Evolutionary conservation across 805 yeast species (phyloP), one percentile per base, ranked within the genome.

Genomic region (Clavispora fructus): DNA sequence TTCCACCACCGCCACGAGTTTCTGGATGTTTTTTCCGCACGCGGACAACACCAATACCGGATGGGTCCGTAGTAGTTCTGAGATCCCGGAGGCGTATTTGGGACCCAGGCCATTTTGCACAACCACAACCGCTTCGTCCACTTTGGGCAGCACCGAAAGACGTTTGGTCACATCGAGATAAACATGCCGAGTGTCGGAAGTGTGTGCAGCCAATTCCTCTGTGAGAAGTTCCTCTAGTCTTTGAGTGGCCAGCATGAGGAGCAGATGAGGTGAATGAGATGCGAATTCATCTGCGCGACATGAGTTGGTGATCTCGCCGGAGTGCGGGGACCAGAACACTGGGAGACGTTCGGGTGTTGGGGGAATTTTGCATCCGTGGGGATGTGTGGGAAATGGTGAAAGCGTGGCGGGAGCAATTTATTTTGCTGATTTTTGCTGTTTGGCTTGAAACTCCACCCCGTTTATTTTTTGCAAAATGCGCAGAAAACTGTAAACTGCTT

Each of bases 1-100:
- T 39, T 61, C 65, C 7, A 53, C 58, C 6, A 56, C 50, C 1
- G 60, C 47, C 3, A 61, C 50, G 14, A 58, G 50, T 43, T 58
- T 59, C 13, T 52, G 45, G 4, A 59, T 47, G 10, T 51, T 47
- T 4, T 37, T 35, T 17, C 64, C 57, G 30, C 46, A 57, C n/a
- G 55, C 60, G 1, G 45, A 56, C 11, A 61, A 35, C 19, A 58
- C 40, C 14, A 59, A 50, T 23, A 43, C 44, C 25, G 40, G 12
- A 33, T 50, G 44, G 11, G 41, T 33, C 9, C 45, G 30, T 12
- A 59, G 41, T 2, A 51, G 50, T 2, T 40, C 38, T 10, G 46
- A 19, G 16, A 50, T 44, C 5, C 45, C 54, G 28, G 47, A 54
- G 5, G 50, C 50, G 41, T 57, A 47, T 14, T 45, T 51, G 29